Percentiles rank a stretch among this genome's conserved stretches.
Conservation (phyloP, 257 asterid genomes). For the Salvia miltiorrhiza region DNA sequence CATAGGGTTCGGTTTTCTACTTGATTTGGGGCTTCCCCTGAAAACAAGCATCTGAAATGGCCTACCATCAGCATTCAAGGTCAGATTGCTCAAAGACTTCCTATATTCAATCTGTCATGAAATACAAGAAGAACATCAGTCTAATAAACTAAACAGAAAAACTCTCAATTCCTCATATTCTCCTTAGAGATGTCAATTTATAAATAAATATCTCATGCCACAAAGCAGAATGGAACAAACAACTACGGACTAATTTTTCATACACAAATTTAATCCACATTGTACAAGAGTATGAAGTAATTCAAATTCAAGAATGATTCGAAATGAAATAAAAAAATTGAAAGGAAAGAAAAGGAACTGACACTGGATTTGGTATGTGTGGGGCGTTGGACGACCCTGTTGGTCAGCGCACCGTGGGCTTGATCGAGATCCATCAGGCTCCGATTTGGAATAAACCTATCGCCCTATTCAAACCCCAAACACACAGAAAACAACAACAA, state of each 20-base stretch:
- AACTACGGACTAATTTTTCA: background rate
- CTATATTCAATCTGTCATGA: conserved; percentile 43
- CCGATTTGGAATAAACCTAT: conserved; percentile 82
- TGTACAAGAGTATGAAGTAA: conserved; percentile 3
- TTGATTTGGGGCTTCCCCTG: conserved; percentile 81
- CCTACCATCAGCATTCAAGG: conserved; percentile 64
- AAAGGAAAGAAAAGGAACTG: background rate
- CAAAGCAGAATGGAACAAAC: background rate
- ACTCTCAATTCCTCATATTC: background rate
- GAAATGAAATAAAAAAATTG: too few species aligned
- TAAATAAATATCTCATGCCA: background rate
- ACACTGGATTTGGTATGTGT: conserved; percentile 41
- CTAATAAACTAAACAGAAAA: background rate
- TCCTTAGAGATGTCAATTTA: too few species aligned
- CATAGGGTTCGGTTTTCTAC: conserved; percentile 37
- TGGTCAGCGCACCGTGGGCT: conserved; percentile 62
- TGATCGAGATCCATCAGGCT: conserved; percentile 88
- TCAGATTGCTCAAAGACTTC: conserved; percentile 44
- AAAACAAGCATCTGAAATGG: conserved; percentile 84
- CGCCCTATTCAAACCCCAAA: conserved; percentile 50
- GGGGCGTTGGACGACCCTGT: conserved; percentile 5
- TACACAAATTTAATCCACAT: background rate
- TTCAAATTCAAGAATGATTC: background rate
- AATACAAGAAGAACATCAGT: background rate
- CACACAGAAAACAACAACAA: conserved; percentile 6